These are phyloP conservation scores for Sistotremastrum niveocremeum DNA, from an alignment of 768 basidiomycete genomes.

Conservation along the genomic window DNA sequence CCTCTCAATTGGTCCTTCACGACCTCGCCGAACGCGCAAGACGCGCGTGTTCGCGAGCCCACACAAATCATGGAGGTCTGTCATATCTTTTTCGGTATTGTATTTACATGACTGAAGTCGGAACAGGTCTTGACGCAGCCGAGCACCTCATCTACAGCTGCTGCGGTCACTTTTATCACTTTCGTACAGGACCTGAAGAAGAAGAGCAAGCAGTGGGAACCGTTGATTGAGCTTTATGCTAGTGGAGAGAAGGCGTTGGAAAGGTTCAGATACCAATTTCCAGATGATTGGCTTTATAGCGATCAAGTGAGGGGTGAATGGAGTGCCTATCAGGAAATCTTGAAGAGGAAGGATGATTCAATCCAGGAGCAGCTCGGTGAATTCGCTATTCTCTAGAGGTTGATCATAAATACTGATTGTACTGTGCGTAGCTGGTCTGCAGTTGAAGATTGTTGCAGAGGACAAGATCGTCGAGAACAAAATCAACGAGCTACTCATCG, in stretches of 20 bases:
- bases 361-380: slow-evolving; percentile 96
- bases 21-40: slow-evolving; percentile 12
- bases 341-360: slow-evolving; percentile 94
- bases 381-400: slow-evolving; percentile 12
- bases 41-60: neutral
- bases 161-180: slow-evolving; percentile 97
- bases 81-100: neutral
- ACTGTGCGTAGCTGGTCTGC: slow-evolving; percentile 63
- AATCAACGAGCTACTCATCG: slow-evolving; percentile 76
- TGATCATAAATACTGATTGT: neutral
- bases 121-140: slow-evolving; percentile 53
- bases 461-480: slow-evolving; percentile 97
- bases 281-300: slow-evolving; percentile 95
- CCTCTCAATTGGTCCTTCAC: neutral
- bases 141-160: slow-evolving; percentile 81
- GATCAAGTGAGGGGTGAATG: slow-evolving; percentile 97
- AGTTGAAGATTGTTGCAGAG: slow-evolving; percentile 98
- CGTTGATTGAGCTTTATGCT: slow-evolving; percentile 89
- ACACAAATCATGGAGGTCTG: neutral
- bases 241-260: slow-evolving; percentile 96
- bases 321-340: slow-evolving; percentile 96
- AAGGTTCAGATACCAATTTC: slow-evolving; percentile 92
- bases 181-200: slow-evolving; percentile 98
- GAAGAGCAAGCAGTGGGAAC: slow-evolving; percentile 92
- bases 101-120: neutral